Base-by-base conservation (phyloP, 2,329 filamentous ascomycete genomes). In the Pleoardoris graminearum region DNA sequence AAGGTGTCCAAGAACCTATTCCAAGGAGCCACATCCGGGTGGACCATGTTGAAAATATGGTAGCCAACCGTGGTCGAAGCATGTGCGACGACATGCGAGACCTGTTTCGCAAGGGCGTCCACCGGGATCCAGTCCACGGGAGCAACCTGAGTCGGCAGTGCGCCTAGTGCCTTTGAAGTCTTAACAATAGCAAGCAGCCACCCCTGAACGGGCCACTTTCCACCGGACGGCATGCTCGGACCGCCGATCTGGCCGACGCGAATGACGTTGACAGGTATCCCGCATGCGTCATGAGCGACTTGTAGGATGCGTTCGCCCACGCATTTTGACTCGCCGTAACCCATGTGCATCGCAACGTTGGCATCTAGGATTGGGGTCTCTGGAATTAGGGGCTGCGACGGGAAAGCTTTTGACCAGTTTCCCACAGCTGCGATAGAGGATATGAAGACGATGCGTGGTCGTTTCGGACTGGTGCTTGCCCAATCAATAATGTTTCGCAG, bases 291-390 rank as follows among this genome's bases (percentile, higher is more conserved):
- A 22, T 58, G 37, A 5, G 50, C 54, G 22, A 41, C 14, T 4
- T 23, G 35, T 5, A 62, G 46, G 8, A 61, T 49, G 7, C 36
- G 54, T 33, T 60, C 58, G 16, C 55, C 60, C 22, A 58, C 46
- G 30, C 53, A 56, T 57, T 76, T 76, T 11, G 60, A 66, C 47
- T 75, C 65, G 17, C 69, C 72, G 52, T 76, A 76, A 16, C 72
- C 72, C 45, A 66, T 65, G 19, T 63, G 57, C 10, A 71, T 57
- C 0, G 72, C 62, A 10, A 59, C 51, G 11, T 44, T 35, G 42
- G 60, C 56, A 50, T 71, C 62, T n/a, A 48, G 25, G 21, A 69
- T 57, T 12, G 66, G 54, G 1, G 46, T 17, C 36, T 62, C 59
- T 3, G 57, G 59, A n/a, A 56, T 50, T 8, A n/a, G 44, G 44